These are phyloP conservation scores for Diversispora epigaea DNA, from an alignment of 192 early-diverging fungal species.

Conservation along the genomic window DNA sequence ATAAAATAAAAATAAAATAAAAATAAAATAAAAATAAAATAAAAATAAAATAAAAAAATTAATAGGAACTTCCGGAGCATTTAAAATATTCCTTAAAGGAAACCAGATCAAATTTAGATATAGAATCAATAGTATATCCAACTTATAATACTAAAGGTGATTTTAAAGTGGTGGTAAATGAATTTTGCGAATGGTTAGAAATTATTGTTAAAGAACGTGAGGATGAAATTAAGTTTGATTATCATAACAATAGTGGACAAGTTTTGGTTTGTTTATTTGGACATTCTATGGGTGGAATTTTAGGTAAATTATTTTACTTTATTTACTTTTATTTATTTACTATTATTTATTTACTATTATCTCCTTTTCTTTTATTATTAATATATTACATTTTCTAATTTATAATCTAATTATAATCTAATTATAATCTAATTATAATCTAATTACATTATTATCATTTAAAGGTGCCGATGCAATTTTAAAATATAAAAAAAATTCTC, in stretches of 20 bases:
- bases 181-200: constrained; percentile 51
- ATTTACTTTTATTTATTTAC: too few species aligned
- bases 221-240: background rate
- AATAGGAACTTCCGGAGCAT: too few species aligned
- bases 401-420: background rate
- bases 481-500: constrained; percentile 16
- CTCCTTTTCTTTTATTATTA: background rate
- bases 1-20: constrained; percentile 18
- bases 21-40: too few species aligned
- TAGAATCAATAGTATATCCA: constrained; percentile 53
- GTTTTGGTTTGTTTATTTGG: constrained; percentile 41
- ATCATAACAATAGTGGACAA: constrained; percentile 10
- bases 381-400: background rate
- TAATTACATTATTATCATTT: too few species aligned
- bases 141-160: constrained; percentile 59
- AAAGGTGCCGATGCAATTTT: constrained; percentile 54
- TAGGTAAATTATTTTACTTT: constrained; percentile 43
- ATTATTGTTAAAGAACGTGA: background rate
- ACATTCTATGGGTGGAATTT: constrained; percentile 63
- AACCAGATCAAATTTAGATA: constrained; percentile 39
- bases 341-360: too few species aligned
- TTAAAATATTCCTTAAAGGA: constrained; percentile 37
- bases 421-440: too few species aligned
- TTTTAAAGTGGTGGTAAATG: constrained; percentile 47
- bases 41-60: constrained; percentile 41